These are phyloP conservation scores for Actinomucor elegans DNA, from an alignment of 371 early-diverging fungal genomes.

Conservation along the genomic window DNA sequence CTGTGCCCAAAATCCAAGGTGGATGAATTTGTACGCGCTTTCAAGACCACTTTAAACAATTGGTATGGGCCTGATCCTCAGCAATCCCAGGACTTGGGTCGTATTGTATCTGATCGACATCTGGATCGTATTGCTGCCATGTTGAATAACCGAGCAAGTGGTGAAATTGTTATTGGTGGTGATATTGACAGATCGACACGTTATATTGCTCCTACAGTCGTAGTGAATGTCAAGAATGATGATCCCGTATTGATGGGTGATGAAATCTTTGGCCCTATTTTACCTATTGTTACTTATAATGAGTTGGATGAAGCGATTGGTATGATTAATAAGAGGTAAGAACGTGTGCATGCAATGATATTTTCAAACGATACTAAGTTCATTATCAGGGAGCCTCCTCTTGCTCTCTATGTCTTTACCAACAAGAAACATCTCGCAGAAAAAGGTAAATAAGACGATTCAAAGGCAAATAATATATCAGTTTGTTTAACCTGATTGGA, in stretches of 20 bases:
- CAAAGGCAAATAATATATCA: too few relatives aligned
- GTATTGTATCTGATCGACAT: slow-evolving; percentile 76
- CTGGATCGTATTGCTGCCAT: slow-evolving; percentile 64
- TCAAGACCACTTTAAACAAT: slow-evolving; percentile 50
- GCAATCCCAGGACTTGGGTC: slow-evolving; percentile 55
- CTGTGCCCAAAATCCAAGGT: slow-evolving; percentile 57
- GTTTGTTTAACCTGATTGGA: background rate
- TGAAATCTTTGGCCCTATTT: slow-evolving; percentile 84
- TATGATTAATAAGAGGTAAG: slow-evolving; percentile 54
- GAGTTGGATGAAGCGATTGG: slow-evolving; percentile 73
- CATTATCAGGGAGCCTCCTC: slow-evolving; percentile 54
- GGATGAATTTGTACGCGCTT: slow-evolving; percentile 46
- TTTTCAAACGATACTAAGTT: too few relatives aligned
- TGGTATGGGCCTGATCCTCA: slow-evolving; percentile 59
- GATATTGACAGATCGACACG: slow-evolving; percentile 19
- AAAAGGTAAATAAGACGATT: slow-evolving; percentile 15
- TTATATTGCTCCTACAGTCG: slow-evolving; percentile 28
- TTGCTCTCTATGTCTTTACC: slow-evolving; percentile 70
- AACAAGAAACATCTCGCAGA: slow-evolving; percentile 38
- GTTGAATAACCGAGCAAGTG: slow-evolving; percentile 54
- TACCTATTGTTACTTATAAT: slow-evolving; percentile 78
- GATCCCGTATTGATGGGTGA: slow-evolving; percentile 37
- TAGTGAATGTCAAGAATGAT: slow-evolving; percentile 20
- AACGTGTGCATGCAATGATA: too few relatives aligned
- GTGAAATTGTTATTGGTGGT: slow-evolving; percentile 54